Percentiles rank a stretch among this genome's conserved stretches.
These are phyloP conservation scores for Pistacia atlantica DNA, from an alignment of 345 rosid species.

Conservation along the genomic window DNA sequence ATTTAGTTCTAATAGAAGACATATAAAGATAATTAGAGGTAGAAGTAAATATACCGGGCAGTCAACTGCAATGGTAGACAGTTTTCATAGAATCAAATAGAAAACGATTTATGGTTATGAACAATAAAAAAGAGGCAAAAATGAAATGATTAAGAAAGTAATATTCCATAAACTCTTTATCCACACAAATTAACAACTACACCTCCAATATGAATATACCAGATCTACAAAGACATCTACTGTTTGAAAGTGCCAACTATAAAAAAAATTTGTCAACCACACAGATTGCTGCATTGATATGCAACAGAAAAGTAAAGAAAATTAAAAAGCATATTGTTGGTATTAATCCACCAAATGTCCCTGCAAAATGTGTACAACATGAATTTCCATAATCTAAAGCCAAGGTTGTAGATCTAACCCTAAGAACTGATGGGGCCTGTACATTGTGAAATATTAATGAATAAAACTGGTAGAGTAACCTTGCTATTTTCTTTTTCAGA, in stretches of 20 bases:
- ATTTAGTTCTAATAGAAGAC: too few relatives aligned
- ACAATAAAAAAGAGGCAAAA: background rate
- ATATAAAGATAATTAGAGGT: too few relatives aligned
- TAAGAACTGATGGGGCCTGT: background rate
- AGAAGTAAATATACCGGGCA: background rate
- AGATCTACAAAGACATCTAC: background rate
- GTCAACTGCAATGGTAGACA: background rate
- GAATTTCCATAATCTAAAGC: background rate
- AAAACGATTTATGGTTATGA: background rate
- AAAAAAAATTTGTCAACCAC: background rate
- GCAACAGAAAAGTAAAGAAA: background rate
- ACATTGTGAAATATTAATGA: conserved; percentile 3
- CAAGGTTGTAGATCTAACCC: background rate
- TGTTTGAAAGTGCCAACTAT: background rate
- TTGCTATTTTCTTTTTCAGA: background rate
- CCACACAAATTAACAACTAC: background rate
- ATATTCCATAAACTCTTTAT: background rate
- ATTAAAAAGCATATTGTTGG: background rate
- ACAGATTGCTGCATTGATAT: background rate
- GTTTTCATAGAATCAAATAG: background rate
- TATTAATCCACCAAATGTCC: background rate
- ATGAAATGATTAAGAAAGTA: background rate
- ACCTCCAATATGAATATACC: background rate
- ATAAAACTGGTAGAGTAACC: background rate
- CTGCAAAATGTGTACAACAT: background rate